These are phyloP conservation scores for Macrolepiota fuliginosa DNA, from an alignment of 768 basidiomycete genomes.

Conservation along the genomic window DNA sequence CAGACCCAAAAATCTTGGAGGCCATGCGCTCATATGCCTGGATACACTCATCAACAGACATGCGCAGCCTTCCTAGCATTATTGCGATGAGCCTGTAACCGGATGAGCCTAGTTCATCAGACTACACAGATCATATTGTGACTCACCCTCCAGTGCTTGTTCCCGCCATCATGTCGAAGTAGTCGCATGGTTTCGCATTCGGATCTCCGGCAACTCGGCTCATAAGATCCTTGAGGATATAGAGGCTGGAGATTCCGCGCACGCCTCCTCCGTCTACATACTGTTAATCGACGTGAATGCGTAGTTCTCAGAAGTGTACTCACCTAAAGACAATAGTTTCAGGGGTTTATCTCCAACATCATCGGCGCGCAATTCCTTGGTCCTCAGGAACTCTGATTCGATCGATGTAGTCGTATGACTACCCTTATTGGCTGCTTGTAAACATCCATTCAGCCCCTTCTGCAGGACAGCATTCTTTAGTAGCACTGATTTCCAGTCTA, in stretches of 20 bases:
- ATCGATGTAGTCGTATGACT: slow-evolving; percentile 22
- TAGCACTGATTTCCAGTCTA: slow-evolving; percentile 16
- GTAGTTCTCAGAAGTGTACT: neutral
- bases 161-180: slow-evolving; percentile 35
- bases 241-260: slow-evolving; percentile 29
- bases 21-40: slow-evolving; percentile 24
- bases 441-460: slow-evolving; percentile 18
- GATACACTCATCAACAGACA: slow-evolving; percentile 33
- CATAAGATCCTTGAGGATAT: slow-evolving; percentile 30
- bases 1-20: slow-evolving; percentile 27
- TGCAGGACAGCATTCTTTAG: slow-evolving; percentile 17
- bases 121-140: neutral
- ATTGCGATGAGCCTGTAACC: slow-evolving; percentile 28
- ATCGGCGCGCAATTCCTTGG: slow-evolving; percentile 24
- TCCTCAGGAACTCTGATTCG: slow-evolving; percentile 21
- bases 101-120: neutral
- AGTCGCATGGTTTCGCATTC: slow-evolving; percentile 25
- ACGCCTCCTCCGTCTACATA: slow-evolving; percentile 33
- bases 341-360: slow-evolving; percentile 21
- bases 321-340: slow-evolving; percentile 23
- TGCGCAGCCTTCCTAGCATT: slow-evolving; percentile 35
- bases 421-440: slow-evolving; percentile 19
- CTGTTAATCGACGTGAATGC: neutral
- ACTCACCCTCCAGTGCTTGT: slow-evolving; percentile 33
- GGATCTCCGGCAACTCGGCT: slow-evolving; percentile 20